Evolutionary conservation across 441 rosid species (phyloP), one percentile per base, ranked within the genome.

Genomic region (Metrosideros polymorpha): DNA sequence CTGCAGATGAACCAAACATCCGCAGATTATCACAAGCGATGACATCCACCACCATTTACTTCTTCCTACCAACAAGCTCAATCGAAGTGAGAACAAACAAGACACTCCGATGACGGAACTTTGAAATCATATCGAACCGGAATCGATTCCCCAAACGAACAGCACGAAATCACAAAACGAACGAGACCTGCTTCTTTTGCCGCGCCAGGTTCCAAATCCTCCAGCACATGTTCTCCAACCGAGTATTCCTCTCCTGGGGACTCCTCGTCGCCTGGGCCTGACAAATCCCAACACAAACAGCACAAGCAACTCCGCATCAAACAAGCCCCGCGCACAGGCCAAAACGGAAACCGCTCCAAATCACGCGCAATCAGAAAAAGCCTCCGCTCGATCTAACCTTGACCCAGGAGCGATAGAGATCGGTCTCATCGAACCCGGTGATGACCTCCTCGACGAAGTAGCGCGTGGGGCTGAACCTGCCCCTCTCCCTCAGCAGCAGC

Each of bases 371-470:
- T 47, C 32, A 57, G 13, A 39, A 50, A 53, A 32, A 25, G 47
- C 55, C 24, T 39, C 42, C 77, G 7, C 3, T 84, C 29, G 39
- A 43, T 43, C 76, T 56, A 83, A 96, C 99, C 93, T 90, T 90
- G 75, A 89, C 92, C 99, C 99, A 96, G 12, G 98, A 96, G 77
- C 99, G 95, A 30, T 96, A 95, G 79, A 98, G 99, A 94, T 98
- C 99, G 86, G 99, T 96, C 91, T 97, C 99, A 92, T 98, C 99
- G 90, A 92, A 97, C 6, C 99, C 99, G 83, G 99, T 94, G 89
- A 98, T 95, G 87, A 98, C 99, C 89, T 98, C 98, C 85, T 98
- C 99, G 71, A 98, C 99, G 87, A 98, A 98, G 91, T 98, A 98
- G 47, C 99, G 94, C 87, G 99, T 98, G 2, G 99, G 99, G 82